phyloP scores from a whole-genome alignment of 2,329 filamentous ascomycete genomes.

The Aspergillus candidus region DNA sequence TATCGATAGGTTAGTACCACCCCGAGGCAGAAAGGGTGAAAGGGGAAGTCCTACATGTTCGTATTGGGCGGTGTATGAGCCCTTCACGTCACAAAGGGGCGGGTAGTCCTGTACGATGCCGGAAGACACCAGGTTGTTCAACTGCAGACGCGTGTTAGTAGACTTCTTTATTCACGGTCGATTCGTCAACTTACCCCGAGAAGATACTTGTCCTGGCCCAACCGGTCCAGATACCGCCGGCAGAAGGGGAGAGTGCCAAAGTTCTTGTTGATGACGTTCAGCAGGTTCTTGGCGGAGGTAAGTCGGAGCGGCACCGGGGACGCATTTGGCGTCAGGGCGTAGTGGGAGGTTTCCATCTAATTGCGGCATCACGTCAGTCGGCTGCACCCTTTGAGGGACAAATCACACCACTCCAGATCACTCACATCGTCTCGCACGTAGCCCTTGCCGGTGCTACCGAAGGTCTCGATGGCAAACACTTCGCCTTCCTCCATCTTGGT shows the following conservation, averaged over 20 bases:
- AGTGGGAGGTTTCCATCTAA: conserved; percentile 76
- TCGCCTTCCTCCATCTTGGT: conserved; percentile 99
- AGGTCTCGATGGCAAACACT: conserved; percentile 92
- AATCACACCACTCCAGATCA: conserved; percentile 4
- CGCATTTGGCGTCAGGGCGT: conserved; percentile 67
- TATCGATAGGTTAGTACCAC: conserved; percentile 29
- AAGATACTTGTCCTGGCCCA: conserved; percentile 93
- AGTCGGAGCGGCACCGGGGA: conserved; percentile 70
- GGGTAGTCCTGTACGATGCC: conserved; percentile 89
- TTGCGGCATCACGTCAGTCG: conserved; percentile 5
- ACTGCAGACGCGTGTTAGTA: conserved; percentile 38
- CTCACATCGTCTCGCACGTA: conserved; percentile 77
- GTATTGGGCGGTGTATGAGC: conserved; percentile 88
- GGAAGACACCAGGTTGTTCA: conserved; percentile 76
- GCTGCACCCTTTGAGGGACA: too few species aligned
- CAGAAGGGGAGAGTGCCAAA: conserved; percentile 91
- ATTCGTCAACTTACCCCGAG: conserved; percentile 60
- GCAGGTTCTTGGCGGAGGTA: conserved; percentile 74
- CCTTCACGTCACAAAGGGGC: conserved; percentile 84
- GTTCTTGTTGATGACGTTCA: conserved; percentile 91
- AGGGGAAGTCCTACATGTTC: conserved; percentile 67
- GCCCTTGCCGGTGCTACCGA: conserved; percentile 86
- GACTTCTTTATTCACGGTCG: neutral
- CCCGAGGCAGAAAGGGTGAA: neutral
- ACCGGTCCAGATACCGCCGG: conserved; percentile 78